Percentiles rank a stretch among this genome's conserved stretches.
These are phyloP conservation scores for Gossypium schwendimanii DNA, from an alignment of 441 rosid species.

Conservation along the genomic window DNA sequence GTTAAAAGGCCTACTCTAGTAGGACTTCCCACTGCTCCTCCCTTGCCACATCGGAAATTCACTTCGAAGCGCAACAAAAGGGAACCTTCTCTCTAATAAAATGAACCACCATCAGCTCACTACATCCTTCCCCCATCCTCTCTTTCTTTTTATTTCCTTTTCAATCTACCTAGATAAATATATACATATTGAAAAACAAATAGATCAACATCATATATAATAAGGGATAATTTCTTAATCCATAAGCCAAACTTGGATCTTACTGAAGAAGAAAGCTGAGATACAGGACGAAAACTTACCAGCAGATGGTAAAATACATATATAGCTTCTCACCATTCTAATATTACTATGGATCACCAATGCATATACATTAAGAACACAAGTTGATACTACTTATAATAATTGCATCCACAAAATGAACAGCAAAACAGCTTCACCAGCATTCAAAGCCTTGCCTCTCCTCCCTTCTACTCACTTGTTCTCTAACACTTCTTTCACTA, in stretches of 20 bases:
- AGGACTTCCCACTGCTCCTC: too few species aligned
- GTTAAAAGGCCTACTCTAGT: too few species aligned
- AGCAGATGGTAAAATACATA: too few species aligned
- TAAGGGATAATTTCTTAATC: neutral
- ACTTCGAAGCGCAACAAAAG: too few species aligned
- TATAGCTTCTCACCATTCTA: neutral
- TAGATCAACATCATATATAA: too few species aligned
- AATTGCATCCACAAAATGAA: neutral
- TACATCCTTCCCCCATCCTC: too few species aligned
- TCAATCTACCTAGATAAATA: too few species aligned
- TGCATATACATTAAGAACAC: slow-evolving; percentile 19
- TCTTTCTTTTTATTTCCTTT: too few species aligned
- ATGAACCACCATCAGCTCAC: too few species aligned
- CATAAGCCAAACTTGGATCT: neutral
- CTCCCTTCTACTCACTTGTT: neutral
- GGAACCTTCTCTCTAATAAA: too few species aligned
- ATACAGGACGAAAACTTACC: neutral
- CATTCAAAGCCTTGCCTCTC: slow-evolving; percentile 23
- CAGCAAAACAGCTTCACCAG: slow-evolving; percentile 10
- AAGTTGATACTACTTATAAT: neutral
- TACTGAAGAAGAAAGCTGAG: neutral
- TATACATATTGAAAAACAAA: too few species aligned
- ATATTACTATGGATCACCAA: neutral
- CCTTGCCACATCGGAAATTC: too few species aligned
- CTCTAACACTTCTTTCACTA: neutral